Conservation (phyloP, 1,284 basidiomycete genomes). For the Gomphus bonarii region DNA sequence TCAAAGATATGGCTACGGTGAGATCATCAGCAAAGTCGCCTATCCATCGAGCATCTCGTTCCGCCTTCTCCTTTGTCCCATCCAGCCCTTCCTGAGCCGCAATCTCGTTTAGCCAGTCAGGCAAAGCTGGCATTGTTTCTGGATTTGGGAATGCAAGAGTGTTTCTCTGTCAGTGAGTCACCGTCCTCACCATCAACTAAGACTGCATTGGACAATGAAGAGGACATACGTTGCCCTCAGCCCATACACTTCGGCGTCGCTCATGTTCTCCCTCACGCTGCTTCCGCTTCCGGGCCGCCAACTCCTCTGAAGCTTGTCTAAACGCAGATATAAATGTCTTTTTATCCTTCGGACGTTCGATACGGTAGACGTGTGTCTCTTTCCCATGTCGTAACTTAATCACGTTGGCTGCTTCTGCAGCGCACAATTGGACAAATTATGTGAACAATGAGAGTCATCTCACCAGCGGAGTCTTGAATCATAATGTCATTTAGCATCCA, state of each 20-base stretch:
- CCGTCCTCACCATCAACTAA: background rate
- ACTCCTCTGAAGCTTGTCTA: constrained; percentile 85
- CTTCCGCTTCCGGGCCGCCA: constrained; percentile 79
- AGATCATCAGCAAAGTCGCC: constrained; percentile 88
- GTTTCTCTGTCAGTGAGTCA: constrained; percentile 13
- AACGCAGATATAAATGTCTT: constrained; percentile 78
- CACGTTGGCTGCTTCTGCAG: constrained; percentile 81
- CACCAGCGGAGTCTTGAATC: constrained; percentile 83
- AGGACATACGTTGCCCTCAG: constrained; percentile 40
- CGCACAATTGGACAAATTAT: constrained; percentile 3
- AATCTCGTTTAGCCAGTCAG: constrained; percentile 63
- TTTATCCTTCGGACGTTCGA: constrained; percentile 77
- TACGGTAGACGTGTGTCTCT: constrained; percentile 89
- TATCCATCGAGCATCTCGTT: constrained; percentile 75
- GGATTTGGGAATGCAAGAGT: constrained; percentile 18
- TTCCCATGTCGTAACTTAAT: constrained; percentile 93
- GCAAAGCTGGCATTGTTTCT: constrained; percentile 37
- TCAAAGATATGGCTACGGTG: constrained; percentile 82
- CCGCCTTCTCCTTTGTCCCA: constrained; percentile 58
- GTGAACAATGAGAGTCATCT: constrained; percentile 18
- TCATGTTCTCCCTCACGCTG: constrained; percentile 90
- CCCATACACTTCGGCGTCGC: constrained; percentile 74
- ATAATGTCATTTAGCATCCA: constrained; percentile 90
- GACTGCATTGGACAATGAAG: background rate
- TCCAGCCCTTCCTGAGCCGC: constrained; percentile 44